phyloP scores from a whole-genome alignment of 129 eudicot genomes.

The Glebionis coronaria region DNA sequence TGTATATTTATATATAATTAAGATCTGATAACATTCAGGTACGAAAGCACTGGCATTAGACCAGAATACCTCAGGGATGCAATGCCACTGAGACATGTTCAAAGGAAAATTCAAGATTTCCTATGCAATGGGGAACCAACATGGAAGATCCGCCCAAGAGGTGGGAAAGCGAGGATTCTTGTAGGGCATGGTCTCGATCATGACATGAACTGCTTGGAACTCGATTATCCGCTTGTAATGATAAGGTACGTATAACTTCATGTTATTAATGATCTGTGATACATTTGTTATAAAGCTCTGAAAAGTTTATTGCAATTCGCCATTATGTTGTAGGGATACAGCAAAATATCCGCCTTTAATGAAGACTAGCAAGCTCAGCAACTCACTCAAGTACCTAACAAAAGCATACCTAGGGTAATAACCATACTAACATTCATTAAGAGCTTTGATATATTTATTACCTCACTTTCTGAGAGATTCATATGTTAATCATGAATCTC shows the following conservation, averaged over 20 bases:
- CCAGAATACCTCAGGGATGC: slow-evolving; percentile 84
- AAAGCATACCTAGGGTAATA: slow-evolving; percentile 88
- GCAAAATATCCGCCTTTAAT: slow-evolving; percentile 93
- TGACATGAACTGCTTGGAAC: slow-evolving; percentile 69
- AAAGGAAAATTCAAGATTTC: slow-evolving; percentile 81
- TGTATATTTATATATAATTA: background rate
- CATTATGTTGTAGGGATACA: slow-evolving; percentile 60
- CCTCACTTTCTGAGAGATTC: background rate
- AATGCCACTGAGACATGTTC: slow-evolving; percentile 74
- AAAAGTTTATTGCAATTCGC: background rate
- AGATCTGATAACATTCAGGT: slow-evolving; percentile 33
- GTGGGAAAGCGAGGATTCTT: slow-evolving; percentile 75
- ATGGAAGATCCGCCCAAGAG: slow-evolving; percentile 90
- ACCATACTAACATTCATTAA: background rate
- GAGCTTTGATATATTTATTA: background rate
- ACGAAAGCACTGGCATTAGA: slow-evolving; percentile 77
- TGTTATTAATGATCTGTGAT: background rate
- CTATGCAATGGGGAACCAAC: slow-evolving; percentile 87
- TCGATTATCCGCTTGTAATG: slow-evolving; percentile 63
- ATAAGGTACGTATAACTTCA: slow-evolving; percentile 50
- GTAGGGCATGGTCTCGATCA: slow-evolving; percentile 92
- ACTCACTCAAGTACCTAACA: slow-evolving; percentile 91
- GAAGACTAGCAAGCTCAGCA: slow-evolving; percentile 99
- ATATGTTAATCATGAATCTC: slow-evolving; percentile 1
- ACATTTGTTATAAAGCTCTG: background rate